Base-by-base conservation (phyloP, 208 protist genomes). In the Porcisia hertigi region DNA sequence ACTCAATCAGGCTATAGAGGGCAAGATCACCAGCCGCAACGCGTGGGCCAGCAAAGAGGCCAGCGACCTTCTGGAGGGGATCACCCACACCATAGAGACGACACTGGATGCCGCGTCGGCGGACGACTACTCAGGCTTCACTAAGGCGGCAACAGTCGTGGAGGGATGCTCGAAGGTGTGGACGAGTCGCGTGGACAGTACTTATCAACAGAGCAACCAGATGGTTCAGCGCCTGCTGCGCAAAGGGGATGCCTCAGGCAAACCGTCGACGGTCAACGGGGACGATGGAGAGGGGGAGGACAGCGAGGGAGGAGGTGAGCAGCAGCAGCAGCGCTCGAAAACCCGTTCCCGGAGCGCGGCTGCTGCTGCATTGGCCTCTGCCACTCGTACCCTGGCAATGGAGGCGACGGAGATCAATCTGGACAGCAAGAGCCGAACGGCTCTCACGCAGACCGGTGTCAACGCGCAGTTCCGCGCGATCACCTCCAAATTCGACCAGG, bases 91-190 rank as follows among this genome's bases (percentile, higher is more conserved):
- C 52, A 93, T 97, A 45, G 90, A 94, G 78, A 91, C 79, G 58
- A 94, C 91, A 9, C 76, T 97, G 36, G 89, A 94, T 52, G 84
- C 81, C 4, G 84, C 80, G 34, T 75, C 79, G 7, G 76, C 77
- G 23, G 94, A 97, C 64, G 91, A 96, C 79, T 96, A 96, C 86
- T 73, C 88, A 23, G 91, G 92, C 66, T 97, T 97, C 75, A 86
- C 94, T 12, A 97, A 97, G 85, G 92, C 91, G 14, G 94, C 94
- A 41, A 96, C 90, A 18, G 89, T 97, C n/a, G 94, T 97, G 77
- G 92, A 97, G 81, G 92, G 94, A n/a, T 95, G 94, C 82, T 94
- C 92, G 30, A 97, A 97, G 80, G 92, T 97, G 57, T 97, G 92
- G 91, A 96, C 92, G n/a, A 92, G 87, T 66, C 92, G 94, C 12